A percentile compares a stretch with the other conserved stretches of the same genome.
phyloP scores from a whole-genome alignment of 2,329 filamentous ascomycete genomes.

The Leptoxyphium fumago region DNA sequence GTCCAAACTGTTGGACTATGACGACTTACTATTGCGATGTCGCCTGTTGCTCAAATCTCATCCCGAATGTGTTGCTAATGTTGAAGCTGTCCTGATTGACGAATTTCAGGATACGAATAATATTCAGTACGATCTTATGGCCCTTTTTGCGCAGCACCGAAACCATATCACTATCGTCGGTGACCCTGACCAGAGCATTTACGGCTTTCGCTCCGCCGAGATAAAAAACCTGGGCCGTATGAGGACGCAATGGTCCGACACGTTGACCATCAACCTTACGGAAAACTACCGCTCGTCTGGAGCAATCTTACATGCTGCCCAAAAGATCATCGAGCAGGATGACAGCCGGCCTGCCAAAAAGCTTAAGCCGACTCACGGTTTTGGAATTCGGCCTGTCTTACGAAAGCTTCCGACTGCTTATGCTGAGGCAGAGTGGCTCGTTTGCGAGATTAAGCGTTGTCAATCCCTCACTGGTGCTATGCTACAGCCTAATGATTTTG shows the following conservation, averaged over 20 bases:
- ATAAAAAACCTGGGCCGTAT: constrained; percentile 75
- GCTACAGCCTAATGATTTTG: constrained; percentile 62
- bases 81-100: constrained; percentile 84
- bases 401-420: constrained; percentile 55
- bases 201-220: constrained; percentile 87
- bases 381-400: constrained; percentile 67
- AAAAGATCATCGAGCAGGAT: constrained; percentile 86
- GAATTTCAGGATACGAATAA: constrained; percentile 97
- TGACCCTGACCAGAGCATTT: constrained; percentile 95
- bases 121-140: constrained; percentile 91
- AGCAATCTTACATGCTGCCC: constrained; percentile 63
- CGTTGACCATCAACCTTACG: constrained; percentile 70
- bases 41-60: constrained; percentile 60
- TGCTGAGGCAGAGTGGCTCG: constrained; percentile 76
- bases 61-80: constrained; percentile 72
- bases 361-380: constrained; percentile 63
- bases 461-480: constrained; percentile 58
- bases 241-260: constrained; percentile 59
- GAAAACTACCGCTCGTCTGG: constrained; percentile 91
- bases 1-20: constrained; percentile 82
- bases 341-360: constrained; percentile 63
- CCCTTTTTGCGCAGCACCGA: constrained; percentile 57
- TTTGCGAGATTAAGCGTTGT: constrained; percentile 62
- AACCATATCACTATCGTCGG: constrained; percentile 85
- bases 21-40: constrained; percentile 76